A percentile compares a stretch with the other conserved stretches of the same genome.
phyloP scores from a whole-genome alignment of 2,329 filamentous ascomycete species.

The Sporothrix pallida region DNA sequence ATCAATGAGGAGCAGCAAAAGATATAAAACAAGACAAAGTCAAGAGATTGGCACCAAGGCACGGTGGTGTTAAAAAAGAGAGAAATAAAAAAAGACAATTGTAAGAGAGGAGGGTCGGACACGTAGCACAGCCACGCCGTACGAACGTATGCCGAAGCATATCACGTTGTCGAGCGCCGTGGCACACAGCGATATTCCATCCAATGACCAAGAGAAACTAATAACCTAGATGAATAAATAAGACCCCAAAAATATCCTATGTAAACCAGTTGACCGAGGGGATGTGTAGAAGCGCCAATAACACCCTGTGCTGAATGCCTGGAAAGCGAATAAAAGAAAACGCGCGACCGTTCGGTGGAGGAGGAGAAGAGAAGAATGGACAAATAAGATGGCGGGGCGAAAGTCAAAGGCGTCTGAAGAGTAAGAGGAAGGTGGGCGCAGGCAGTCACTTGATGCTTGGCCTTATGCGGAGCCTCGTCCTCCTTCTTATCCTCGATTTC shows the following conservation, averaged over 20 bases:
- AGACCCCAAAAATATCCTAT: neutral
- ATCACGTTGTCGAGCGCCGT: too few species aligned
- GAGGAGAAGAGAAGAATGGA: neutral
- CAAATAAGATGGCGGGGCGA: neutral
- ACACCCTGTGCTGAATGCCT: conserved; percentile 13
- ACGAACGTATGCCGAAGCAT: too few species aligned
- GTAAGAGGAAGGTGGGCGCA: neutral
- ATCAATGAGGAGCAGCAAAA: neutral
- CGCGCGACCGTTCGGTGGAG: neutral
- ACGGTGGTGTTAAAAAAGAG: neutral
- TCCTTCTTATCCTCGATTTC: too few species aligned
- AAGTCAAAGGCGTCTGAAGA: neutral
- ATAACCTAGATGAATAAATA: too few species aligned
- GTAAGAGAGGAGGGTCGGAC: neutral
- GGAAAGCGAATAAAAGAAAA: neutral
- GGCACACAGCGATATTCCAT: neutral
- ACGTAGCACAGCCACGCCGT: neutral
- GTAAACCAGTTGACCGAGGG: neutral
- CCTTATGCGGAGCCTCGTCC: too few species aligned
- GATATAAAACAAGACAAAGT: neutral
- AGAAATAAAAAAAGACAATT: neutral
- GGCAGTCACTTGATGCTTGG: too few species aligned
- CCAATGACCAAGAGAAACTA: conserved; percentile 7
- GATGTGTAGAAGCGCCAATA: conserved; percentile 3
- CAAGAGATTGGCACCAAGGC: neutral